Conservation (phyloP, 2,329 filamentous ascomycete species). For the Colletotrichum tamarilloi region DNA sequence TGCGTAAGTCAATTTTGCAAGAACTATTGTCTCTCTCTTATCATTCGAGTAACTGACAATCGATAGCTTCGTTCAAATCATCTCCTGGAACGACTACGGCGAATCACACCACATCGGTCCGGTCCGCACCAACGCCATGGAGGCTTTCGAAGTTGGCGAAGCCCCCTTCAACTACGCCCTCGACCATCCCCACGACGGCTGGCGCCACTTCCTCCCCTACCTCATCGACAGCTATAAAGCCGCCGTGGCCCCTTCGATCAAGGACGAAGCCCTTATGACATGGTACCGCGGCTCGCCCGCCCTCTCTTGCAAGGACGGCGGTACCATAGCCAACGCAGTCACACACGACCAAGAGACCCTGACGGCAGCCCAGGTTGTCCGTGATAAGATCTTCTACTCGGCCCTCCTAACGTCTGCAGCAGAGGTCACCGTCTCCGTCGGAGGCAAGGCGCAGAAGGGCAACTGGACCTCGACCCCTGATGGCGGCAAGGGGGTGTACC, state of each 20-base stretch:
- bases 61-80: conserved; percentile 58
- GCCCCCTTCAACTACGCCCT: conserved; percentile 61
- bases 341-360: conserved; percentile 39
- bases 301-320: conserved; percentile 41
- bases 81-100: conserved; percentile 66
- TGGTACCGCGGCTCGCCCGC: conserved; percentile 48
- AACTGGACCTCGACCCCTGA: conserved; percentile 17
- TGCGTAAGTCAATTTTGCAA: conserved; percentile 64
- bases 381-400: conserved; percentile 41
- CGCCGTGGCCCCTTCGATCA: conserved; percentile 42
- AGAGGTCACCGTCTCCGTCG: conserved; percentile 42
- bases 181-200: conserved; percentile 61
- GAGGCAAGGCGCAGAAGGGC: conserved; percentile 37
- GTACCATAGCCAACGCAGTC: conserved; percentile 44
- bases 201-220: conserved; percentile 60
- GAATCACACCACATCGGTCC: conserved; percentile 67
- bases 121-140: conserved; percentile 48
- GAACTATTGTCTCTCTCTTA: conserved; percentile 50
- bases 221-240: conserved; percentile 62
- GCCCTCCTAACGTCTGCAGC: conserved; percentile 39
- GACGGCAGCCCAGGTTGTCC: conserved; percentile 35
- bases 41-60: conserved; percentile 40
- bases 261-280: conserved; percentile 42
- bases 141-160: conserved; percentile 37
- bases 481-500: conserved; percentile 43